Evolutionary conservation across 2,329 filamentous ascomycete genomes (phyloP), one percentile per base, ranked within the genome.

Genomic region (Talaromyces pinophilus): DNA sequence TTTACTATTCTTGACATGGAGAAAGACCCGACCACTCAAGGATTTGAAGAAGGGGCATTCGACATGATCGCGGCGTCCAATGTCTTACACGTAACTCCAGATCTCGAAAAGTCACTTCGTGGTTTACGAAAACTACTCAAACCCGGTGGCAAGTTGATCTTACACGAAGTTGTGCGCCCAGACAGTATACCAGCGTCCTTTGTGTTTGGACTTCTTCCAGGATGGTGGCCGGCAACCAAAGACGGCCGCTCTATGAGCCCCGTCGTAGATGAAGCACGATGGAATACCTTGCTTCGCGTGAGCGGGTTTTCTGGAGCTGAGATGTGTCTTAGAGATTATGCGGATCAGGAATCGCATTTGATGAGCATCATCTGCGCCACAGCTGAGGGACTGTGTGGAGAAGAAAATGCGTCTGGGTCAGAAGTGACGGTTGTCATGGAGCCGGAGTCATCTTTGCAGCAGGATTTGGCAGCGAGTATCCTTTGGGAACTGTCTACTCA

Each of bases 71-170:
- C 77, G 22, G 77, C 77, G 0, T 70, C 72, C 1, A 77, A 78
- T 64, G 76, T 78, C 10, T 68, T 78, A 6, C 76, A 79, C 46
- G 76, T 76, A 0, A 78, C 76, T 1, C 38, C 38, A 10, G 50
- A 35, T 11, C 54, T 77, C 1, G 62, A 68, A 3, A 63, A 68
- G 10, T 71, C 72, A 1, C n/a, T 77, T 22, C n/a, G 15, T 0
- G 71, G 77, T 62, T 66, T 77, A 0, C 69, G 70, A 2, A 68
- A 64, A 10, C 68, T 78, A 4, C 70, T 79, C 0, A 68, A 69
- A 35, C 79, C 83, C 0, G 81, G 79, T 2, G 84, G 84, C 0
- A 78, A 80, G 35, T 71, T 86, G 0, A 52, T 85, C 0, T 57
- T 84, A 0, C 64, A 80, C 5, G 84, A 86, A 66, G 67, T 80